Base-by-base conservation (phyloP, 176 grass and related monocot genomes). In the Hordeum marinum region DNA sequence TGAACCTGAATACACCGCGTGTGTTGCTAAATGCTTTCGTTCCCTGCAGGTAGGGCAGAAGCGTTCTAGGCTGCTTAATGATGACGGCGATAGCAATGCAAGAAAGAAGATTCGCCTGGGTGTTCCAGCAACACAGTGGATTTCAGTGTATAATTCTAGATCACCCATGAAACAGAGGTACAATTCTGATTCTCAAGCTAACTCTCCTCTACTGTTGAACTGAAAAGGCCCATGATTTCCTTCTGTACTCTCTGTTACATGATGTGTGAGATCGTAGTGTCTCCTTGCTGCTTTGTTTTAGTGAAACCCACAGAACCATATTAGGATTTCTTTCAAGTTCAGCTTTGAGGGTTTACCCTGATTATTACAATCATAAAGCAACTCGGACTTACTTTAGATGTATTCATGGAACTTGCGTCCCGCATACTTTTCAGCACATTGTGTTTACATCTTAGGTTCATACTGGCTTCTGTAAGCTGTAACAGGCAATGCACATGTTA, bases 91-190 rank as follows among this genome's bases (percentile, higher is more conserved):
- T 18, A 82, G 80, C 21, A 79, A 93, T 74, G 84, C 66, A 31
- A 93, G 58, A 83, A 97, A 97, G 87, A 96, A 93, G 50, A 83
- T 94, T 61, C 86, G 94, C 48, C 31, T 94, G 24, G 94, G 94
- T 63, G 73, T 64, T 61, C 94, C 94, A 4, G 89, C 94, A 65
- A 93, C 89, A 21, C 94, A 97, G 76, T 97, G 94, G 94, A 97
- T 97, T 81, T 96, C 94, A 32, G 94, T 96, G 48, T 96, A 96
- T 77, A 96, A 96, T 85, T 88, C 91, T 8, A 86, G 91, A 63
- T 59, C 73, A 50, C 89, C 94, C 26, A 96, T 96, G 94, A 96
- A 96, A 68, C 91, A 93, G 69, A 89, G 94, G 94, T 96, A 57
- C 32, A 65, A 23, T 84, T n/a, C 61, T 45, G 42, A 76, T 90